phyloP scores from a whole-genome alignment of 257 asterid genomes.

The Ballota nigra region DNA sequence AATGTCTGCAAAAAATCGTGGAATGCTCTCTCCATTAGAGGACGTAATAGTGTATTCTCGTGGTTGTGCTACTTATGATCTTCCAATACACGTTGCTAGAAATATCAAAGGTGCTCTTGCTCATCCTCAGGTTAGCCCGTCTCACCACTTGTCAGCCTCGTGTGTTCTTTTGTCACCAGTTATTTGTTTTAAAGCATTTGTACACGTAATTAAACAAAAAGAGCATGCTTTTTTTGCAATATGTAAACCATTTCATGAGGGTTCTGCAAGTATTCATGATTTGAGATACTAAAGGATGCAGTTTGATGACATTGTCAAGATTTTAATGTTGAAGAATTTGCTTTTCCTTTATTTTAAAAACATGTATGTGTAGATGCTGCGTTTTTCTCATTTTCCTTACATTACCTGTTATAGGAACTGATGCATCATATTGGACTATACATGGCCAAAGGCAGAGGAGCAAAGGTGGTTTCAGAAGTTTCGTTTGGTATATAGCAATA shows the following conservation, averaged over 20 bases:
- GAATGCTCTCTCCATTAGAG: constrained; percentile 60
- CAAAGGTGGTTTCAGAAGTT: constrained; percentile 68
- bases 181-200: not conserved
- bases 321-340: not conserved
- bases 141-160: not conserved
- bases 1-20: constrained; percentile 76
- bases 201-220: not conserved
- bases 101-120: constrained; percentile 67
- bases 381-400: constrained; percentile 16
- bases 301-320: not conserved
- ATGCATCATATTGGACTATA: constrained; percentile 90
- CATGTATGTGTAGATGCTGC: not conserved
- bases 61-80: constrained; percentile 86
- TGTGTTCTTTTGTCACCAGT: not conserved
- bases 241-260: not conserved
- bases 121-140: constrained; percentile 82
- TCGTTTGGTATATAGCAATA: constrained; percentile 31
- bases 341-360: not conserved
- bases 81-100: constrained; percentile 58
- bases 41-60: constrained; percentile 76
- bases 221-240: not conserved
- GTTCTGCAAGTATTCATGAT: not conserved
- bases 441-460: constrained; percentile 89
- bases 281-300: not conserved
- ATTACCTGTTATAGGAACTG: constrained; percentile 43